Percentiles rank a stretch among this genome's conserved stretches.
These are phyloP conservation scores for Nigrospora oryzae DNA, from an alignment of 2,329 filamentous ascomycete species.

Conservation along the genomic window DNA sequence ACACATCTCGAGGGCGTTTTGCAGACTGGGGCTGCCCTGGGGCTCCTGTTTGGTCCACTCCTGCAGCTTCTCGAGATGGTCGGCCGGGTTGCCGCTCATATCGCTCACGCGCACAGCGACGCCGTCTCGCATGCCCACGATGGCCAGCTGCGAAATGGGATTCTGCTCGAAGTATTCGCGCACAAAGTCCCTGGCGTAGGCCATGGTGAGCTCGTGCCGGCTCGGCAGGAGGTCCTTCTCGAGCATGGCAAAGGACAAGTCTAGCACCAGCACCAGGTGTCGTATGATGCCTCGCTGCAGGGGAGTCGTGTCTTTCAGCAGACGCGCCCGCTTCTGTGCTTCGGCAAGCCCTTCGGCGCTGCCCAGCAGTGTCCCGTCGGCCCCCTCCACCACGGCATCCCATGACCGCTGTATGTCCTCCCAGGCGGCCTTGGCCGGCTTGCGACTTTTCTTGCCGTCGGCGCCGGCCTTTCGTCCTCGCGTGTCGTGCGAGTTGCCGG, in stretches of 20 bases:
- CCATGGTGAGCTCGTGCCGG: constrained; percentile 72
- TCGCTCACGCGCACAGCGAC: constrained; percentile 79
- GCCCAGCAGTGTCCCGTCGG: constrained; percentile 67
- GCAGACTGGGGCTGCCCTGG: constrained; percentile 70
- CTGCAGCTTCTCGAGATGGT: constrained; percentile 73
- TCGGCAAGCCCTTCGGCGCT: constrained; percentile 67
- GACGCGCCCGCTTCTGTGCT: constrained; percentile 69
- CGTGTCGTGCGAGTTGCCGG: constrained; percentile 18
- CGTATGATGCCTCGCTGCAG: constrained; percentile 95
- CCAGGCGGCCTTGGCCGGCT: constrained; percentile 46
- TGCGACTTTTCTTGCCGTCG: constrained; percentile 22
- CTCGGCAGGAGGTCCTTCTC: constrained; percentile 93
- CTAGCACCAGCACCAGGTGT: constrained; percentile 84
- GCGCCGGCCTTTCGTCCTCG: constrained; percentile 12
- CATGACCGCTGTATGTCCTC: constrained; percentile 59
- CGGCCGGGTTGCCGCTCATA: constrained; percentile 82
- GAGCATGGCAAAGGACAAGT: constrained; percentile 87
- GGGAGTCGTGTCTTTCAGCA: constrained; percentile 89
- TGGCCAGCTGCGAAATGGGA: constrained; percentile 88
- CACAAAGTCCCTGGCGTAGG: constrained; percentile 80
- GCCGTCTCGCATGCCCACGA: constrained; percentile 90
- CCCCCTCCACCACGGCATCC: constrained; percentile 70
- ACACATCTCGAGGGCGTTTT: constrained; percentile 95
- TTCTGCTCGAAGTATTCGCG: constrained; percentile 97
- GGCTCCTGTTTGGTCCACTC: constrained; percentile 58